Conservation (phyloP, 352 stramenopile species). For the Aphanomyces stellatus region DNA sequence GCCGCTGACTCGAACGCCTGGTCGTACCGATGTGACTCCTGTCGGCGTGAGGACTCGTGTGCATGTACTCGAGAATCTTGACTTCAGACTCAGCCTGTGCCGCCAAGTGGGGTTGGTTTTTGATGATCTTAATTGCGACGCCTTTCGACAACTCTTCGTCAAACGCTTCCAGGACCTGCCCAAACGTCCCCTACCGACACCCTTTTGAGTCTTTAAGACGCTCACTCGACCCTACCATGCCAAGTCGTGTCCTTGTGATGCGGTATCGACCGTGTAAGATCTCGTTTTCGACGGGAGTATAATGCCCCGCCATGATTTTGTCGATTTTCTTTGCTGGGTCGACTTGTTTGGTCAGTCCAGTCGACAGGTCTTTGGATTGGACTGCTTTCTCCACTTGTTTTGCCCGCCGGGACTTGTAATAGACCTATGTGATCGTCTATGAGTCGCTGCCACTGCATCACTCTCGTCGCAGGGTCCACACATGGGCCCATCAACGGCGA, state of each 20-base stretch:
- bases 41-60: constrained; percentile 67
- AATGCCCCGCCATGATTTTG: constrained; percentile 37
- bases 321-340: constrained; percentile 28
- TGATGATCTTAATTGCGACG: constrained; percentile 99
- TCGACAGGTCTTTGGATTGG: background rate
- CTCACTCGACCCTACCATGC: constrained; percentile 36
- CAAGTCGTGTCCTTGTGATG: constrained; percentile 56
- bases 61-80: constrained; percentile 88
- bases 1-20: background rate
- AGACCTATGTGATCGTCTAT: constrained; percentile 44
- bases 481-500: too few relatives aligned
- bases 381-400: constrained; percentile 31
- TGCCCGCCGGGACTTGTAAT: constrained; percentile 65
- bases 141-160: constrained; percentile 67
- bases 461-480: background rate
- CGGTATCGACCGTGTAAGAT: constrained; percentile 71
- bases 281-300: constrained; percentile 54
- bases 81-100: constrained; percentile 97
- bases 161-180: constrained; percentile 68
- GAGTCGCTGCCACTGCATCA: constrained; percentile 4
- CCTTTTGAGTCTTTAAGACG: background rate
- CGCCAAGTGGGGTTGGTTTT: constrained; percentile 96
- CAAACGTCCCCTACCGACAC: constrained; percentile 55
- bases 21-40: constrained; percentile 88
- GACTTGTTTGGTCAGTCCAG: constrained; percentile 31